phyloP scores from a whole-genome alignment of 495 filamentous ascomycete species.

The Acidiella bohemica region DNA sequence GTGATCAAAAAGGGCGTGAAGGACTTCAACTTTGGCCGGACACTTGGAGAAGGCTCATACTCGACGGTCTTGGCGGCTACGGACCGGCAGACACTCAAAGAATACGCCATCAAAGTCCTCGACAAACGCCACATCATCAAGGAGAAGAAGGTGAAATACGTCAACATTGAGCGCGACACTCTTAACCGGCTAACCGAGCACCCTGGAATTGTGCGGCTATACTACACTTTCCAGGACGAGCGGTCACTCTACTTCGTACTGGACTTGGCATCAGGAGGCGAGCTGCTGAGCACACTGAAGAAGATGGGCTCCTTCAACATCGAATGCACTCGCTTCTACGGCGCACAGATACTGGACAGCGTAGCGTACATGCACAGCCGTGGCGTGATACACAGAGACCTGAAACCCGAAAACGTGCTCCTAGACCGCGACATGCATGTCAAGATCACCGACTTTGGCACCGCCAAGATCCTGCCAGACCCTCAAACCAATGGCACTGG shows the following conservation, averaged over 20 bases:
- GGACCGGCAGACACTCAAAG: conserved; percentile 85
- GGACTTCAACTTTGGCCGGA: conserved; percentile 87
- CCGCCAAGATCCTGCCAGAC: conserved; percentile 70
- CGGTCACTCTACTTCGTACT: conserved; percentile 91
- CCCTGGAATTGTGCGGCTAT: conserved; percentile 89
- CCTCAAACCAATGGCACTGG: conserved; percentile 33
- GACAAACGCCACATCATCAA: conserved; percentile 99
- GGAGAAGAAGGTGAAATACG: conserved; percentile 99
- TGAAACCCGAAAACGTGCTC: conserved; percentile 96
- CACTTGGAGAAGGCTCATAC: conserved; percentile 93
- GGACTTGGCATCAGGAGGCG: conserved; percentile 84
- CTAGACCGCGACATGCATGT: conserved; percentile 91
- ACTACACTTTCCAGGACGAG: conserved; percentile 98
- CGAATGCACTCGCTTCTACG: conserved; percentile 90
- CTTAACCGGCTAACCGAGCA: conserved; percentile 92
- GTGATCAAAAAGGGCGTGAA: conserved; percentile 92
- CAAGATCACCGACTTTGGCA: conserved; percentile 99
- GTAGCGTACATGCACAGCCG: conserved; percentile 97
- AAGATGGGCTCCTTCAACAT: conserved; percentile 88
- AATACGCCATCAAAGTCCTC: conserved; percentile 96
- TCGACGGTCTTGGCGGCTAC: conserved; percentile 92
- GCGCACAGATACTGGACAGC: conserved; percentile 89
- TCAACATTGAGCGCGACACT: conserved; percentile 98
- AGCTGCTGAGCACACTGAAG: conserved; percentile 85
- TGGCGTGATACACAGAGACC: conserved; percentile 90